Base-by-base conservation (phyloP, 306 rosid species). In the Vicia faba region DNA sequence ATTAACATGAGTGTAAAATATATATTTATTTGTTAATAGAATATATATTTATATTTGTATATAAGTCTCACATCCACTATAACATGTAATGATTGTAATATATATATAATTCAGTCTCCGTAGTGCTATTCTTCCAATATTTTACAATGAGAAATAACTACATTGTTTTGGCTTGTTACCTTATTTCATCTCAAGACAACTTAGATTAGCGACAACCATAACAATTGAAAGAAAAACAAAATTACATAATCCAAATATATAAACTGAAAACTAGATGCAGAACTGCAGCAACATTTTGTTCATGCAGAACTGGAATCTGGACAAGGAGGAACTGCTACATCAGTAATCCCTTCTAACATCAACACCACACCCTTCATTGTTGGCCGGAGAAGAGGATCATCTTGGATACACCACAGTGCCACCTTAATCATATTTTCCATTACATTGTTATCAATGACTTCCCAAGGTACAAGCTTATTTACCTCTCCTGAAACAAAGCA, bases 351-450 rank as follows among this genome's bases (percentile, higher is more conserved):
- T 66, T 66, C 75, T 26, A 80, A 68, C 81, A 80, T 71, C 78
- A 75, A 36, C 38, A 75, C 59, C 46, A 80, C 81, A 36, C 78
- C 72, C 64, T 80, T 80, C 78, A 80, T 80, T 36, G 84, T 51
- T 53, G 84, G 84, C 3, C 84, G 63, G 9, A 75, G 78, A 66
- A 29, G 18, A 33, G 84, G 64, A 18, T 80, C 84, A 45, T 75
- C 84, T 71, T 80, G 78, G 64, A 75, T 31, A 13, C 81, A 80
- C 78, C 84, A 80, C n/a, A 71, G 61, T 31, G 72, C 81, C 58
- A 75, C 78, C 54, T 75, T 80, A 28, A 75, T 53, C 72, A 80
- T 70, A 18, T 51, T 75, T 58, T 80, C 80, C 53, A 75, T 11
- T 7, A 36, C 18, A 3, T 41, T 54, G 3, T 28, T 36, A 60